These are phyloP conservation scores for Dicorynia guianensis DNA, from an alignment of 306 rosid species.

Conservation along the genomic window DNA sequence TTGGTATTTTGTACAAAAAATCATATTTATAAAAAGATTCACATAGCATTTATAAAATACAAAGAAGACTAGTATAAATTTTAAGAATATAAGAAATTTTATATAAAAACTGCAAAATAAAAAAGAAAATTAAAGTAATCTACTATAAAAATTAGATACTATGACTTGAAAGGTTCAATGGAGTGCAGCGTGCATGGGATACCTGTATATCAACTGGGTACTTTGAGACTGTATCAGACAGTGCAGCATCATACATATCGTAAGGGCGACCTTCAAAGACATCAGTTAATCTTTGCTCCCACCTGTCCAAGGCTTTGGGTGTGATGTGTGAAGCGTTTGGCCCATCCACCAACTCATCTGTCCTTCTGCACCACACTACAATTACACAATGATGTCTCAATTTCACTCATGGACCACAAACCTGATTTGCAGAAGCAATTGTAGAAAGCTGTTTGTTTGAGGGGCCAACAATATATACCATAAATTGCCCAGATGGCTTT, in stretches of 20 bases:
- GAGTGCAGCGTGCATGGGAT: not conserved
- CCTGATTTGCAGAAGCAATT: not conserved
- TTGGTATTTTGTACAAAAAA: too few relatives aligned
- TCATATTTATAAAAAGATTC: too few relatives aligned
- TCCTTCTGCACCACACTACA: slow-evolving; percentile 98
- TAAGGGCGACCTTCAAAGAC: slow-evolving; percentile 85
- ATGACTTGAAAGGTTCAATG: not conserved
- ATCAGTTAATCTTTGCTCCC: slow-evolving; percentile 77
- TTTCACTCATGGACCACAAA: slow-evolving; percentile 22
- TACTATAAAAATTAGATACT: too few relatives aligned
- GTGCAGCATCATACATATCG: slow-evolving; percentile 97
- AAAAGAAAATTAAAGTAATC: too few relatives aligned
- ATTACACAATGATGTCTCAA: slow-evolving; percentile 14
- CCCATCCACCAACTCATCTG: slow-evolving; percentile 95
- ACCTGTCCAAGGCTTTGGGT: slow-evolving; percentile 89
- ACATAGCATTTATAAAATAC: too few relatives aligned
- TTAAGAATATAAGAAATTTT: too few relatives aligned
- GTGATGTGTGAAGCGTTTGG: slow-evolving; percentile 97
- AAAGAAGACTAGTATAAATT: too few relatives aligned
- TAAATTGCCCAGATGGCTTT: slow-evolving; percentile 95
- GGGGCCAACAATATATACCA: slow-evolving; percentile 54
- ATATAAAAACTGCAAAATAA: too few relatives aligned
- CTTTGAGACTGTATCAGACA: slow-evolving; percentile 76
- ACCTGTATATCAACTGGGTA: slow-evolving; percentile 96
- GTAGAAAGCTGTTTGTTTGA: not conserved